Base-by-base conservation (phyloP, 257 asterid species). In the Solanum chilense region DNA sequence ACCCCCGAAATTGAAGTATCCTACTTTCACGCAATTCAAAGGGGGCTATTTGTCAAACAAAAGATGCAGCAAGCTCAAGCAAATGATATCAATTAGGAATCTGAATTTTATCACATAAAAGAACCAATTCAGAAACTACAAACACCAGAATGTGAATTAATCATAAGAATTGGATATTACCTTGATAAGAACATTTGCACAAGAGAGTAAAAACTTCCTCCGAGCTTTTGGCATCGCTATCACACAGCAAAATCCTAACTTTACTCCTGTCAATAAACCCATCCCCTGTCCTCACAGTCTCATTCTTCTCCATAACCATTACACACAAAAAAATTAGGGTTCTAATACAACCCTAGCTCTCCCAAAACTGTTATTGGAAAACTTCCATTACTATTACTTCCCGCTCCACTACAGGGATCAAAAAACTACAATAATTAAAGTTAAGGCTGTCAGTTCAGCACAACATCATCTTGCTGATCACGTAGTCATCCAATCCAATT, bases 181-280 rank as follows among this genome's bases (percentile, higher is more conserved):
- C 99, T 96, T 95, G 99, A 89, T 96, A 95, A 76, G 98, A 95
- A 87, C 99, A 95, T 92, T 90, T 93, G 87, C 95, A 95, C 91
- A 96, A 76, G 88, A 96, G 97, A 29, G 93, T 91, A 84, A 93
- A 83, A 74, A 91, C 94, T 90, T 96, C 98, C 89, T 90, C 91
- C 2, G 94, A 93, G 85, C 98, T 95, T 85, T 91, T 94, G 87
- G 91, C 91, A 93, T 95, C 99, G 80, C 90, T 95, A 89, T 96
- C 98, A 83, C 98, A 96, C 82, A 96, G 91, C 93, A 96, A 90
- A 91, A 96, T 96, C 93, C 98, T 91, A 87, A 96, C 97, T 90
- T 93, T 93, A 88, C 97, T 94, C 94, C 98, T 90, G 90, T 96
- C 99, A 15, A 96, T 94, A 86, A 95, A 95, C 88, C 94, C 98